phyloP scores from a whole-genome alignment of 2,329 filamentous ascomycete species.

The Fusarium sp. region DNA sequence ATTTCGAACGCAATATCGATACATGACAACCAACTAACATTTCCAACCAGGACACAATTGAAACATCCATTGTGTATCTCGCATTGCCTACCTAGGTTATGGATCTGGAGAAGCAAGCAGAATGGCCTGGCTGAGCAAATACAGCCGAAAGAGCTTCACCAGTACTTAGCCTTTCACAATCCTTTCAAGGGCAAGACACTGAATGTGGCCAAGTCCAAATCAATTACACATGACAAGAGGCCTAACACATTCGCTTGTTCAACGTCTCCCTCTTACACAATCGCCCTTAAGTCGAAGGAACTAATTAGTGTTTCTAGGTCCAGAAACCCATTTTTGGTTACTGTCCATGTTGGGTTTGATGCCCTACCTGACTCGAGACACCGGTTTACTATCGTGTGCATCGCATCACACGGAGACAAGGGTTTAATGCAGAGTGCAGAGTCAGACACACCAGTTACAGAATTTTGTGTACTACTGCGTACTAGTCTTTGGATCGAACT shows the following conservation, averaged over 20 bases:
- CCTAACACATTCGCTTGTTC: conserved; percentile 10
- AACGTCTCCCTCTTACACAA: conserved; percentile 1
- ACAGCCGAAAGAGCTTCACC: neutral
- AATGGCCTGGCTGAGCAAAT: conserved; percentile 11
- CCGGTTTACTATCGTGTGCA: conserved; percentile 14
- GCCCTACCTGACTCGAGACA: conserved; percentile 33
- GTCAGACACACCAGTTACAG: conserved; percentile 30
- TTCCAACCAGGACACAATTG: neutral
- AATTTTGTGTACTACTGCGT: conserved; percentile 17
- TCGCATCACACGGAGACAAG: conserved; percentile 13
- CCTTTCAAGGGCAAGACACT: neutral
- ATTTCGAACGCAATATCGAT: neutral
- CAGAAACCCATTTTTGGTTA: neutral
- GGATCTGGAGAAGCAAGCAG: conserved; percentile 5
- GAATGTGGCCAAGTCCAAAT: neutral
- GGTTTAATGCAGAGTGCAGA: conserved; percentile 27
- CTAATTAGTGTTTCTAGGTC: conserved; percentile 3
- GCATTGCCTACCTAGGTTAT: conserved; percentile 1
- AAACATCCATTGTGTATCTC: neutral
- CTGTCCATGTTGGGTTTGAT: conserved; percentile 22
- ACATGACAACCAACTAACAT: conserved; percentile 1
- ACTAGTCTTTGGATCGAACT: conserved; percentile 4
- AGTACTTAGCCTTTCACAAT: neutral
- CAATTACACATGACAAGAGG: neutral
- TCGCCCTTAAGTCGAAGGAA: neutral